phyloP scores from a whole-genome alignment of 2,329 filamentous ascomycete genomes.

The Pseudocercospora fuligena region DNA sequence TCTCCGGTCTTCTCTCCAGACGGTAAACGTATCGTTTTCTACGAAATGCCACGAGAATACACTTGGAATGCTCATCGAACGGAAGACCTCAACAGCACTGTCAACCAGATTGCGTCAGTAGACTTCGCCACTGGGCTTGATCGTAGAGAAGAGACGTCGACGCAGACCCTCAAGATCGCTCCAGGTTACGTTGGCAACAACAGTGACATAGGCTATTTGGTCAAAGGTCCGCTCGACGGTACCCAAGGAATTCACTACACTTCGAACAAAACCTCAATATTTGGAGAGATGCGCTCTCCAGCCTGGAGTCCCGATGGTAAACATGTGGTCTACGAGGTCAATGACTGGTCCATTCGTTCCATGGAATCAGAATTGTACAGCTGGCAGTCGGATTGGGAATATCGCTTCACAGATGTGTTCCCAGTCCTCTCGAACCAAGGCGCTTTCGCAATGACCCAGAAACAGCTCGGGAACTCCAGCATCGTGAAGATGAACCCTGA shows the following conservation, averaged over 20 bases:
- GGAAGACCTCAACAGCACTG: slow-evolving; percentile 14
- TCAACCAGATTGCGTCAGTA: slow-evolving; percentile 20
- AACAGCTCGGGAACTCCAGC: slow-evolving; percentile 19
- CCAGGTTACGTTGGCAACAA: slow-evolving; percentile 16
- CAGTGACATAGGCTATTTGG: slow-evolving; percentile 21
- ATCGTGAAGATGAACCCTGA: slow-evolving; percentile 20
- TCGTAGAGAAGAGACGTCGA: slow-evolving; percentile 14
- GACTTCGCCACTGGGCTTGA: slow-evolving; percentile 23
- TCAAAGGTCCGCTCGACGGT: slow-evolving; percentile 15
- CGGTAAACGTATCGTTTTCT: slow-evolving; percentile 20
- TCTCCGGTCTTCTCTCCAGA: slow-evolving; percentile 22
- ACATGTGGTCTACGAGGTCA: slow-evolving; percentile 21
- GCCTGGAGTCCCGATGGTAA: slow-evolving; percentile 20
- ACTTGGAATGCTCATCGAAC: slow-evolving; percentile 24
- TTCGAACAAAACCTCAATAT: background rate
- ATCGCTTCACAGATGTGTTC: slow-evolving; percentile 26
- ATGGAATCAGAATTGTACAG: slow-evolving; percentile 20
- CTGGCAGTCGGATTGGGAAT: slow-evolving; percentile 26
- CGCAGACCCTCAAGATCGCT: slow-evolving; percentile 16
- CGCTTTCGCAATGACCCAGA: slow-evolving; percentile 21
- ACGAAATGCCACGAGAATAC: slow-evolving; percentile 19
- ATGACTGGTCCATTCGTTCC: slow-evolving; percentile 13
- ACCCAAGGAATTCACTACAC: slow-evolving; percentile 15
- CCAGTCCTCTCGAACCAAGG: slow-evolving; percentile 18
- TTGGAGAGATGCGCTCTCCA: slow-evolving; percentile 16